Base-by-base conservation (phyloP, 1,284 basidiomycete species). In the Cystobasidium sp. region DNA sequence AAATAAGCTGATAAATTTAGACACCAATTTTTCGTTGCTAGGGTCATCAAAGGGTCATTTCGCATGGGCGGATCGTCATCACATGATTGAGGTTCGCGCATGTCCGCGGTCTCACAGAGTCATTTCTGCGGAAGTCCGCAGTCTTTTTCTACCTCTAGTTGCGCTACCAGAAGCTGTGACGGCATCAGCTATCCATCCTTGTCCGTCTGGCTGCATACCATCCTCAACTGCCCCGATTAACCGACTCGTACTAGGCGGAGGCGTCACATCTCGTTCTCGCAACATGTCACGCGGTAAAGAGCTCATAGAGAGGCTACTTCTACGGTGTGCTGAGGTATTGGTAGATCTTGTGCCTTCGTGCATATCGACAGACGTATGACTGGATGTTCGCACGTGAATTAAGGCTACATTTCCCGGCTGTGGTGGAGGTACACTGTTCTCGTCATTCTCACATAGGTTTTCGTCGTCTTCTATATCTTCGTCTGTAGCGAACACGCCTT, bases 261-360 rank as follows among this genome's bases (percentile, higher is more conserved):
- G 66, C 0, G 66, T 68, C 14, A 58, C 53, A 20, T 68, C 66
- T 58, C 66, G 55, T 16, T 53, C n/a, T n/a, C 52, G 24, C 14
- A 9, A 6, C 51, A 39, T 22, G 20, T 18, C n/a, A 3, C 18
- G 18, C 8, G 22, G 4, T 20, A n/a, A 12, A 14, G 51, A 37
- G 18, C 66, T 68, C 39, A 44, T 56, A 18, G 52, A 66, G 31
- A 43, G 12, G 5, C 49, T 53, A 31, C n/a, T 22, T 16, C 64
- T 6, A 39, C 64, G 24, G 9, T 66, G 64, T n/a, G 64, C 10
- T 8, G 24, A 47, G 39, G 22, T 16, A 24, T 3, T 49, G 3
- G 14, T 3, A 24, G 44, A 20, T 52, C 46, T 31, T 49, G 43
- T 16, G 14, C 37, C 6, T 41, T 41, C 39, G n/a, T 18, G 8